Evolutionary conservation across 2,329 filamentous ascomycete species (phyloP), one percentile per base, ranked within the genome.

Genomic region (Emericellopsis atlantica): DNA sequence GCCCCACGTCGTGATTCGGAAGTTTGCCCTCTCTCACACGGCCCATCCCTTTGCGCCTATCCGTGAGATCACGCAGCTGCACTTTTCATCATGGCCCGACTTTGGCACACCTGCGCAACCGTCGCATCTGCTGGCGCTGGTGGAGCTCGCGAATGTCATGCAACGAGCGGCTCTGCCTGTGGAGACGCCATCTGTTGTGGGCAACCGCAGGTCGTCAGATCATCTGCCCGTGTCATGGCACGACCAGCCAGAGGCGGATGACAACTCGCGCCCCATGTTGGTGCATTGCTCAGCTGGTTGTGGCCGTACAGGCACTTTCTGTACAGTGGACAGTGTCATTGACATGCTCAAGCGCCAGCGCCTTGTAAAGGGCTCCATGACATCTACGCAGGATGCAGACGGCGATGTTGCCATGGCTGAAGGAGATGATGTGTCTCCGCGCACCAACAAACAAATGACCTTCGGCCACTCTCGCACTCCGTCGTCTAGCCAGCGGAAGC

Each of bases 241-340:
- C 21, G 69, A 78, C 26, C 78, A 82, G 37, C 79, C 83, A 0
- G 77, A 81, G 48, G 56, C 65, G 2, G 63, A 69, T 21, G 54
- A 60, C 7, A 52, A 61, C 2, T 49, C 71, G 21, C 72, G 85
- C 24, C 90, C 90, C 7, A 78, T 95, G 50, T 60, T 98, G 18
- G 90, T 98, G 0, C 92, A 98, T 58, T 98, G 92, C 63, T 94
- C 87, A 41, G 92, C 92, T 4, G 92, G 92, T 0, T 98, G 92
- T 61, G 92, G 92, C 1, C 82, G 92, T 12, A 98, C 92, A 0
- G 92, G 92, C 4, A 90, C 92, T 0, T 98, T 96, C 55, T 96
- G 92, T 58, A 94, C 92, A 0, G 88, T 96, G 14, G 92, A 96
- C 57, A 90, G 83, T 32, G 92, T 96, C 8, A 81, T 96, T 43